Percentiles rank a stretch among this genome's conserved stretches.
phyloP scores from a whole-genome alignment of 441 rosid species.

The Hura crepitans region DNA sequence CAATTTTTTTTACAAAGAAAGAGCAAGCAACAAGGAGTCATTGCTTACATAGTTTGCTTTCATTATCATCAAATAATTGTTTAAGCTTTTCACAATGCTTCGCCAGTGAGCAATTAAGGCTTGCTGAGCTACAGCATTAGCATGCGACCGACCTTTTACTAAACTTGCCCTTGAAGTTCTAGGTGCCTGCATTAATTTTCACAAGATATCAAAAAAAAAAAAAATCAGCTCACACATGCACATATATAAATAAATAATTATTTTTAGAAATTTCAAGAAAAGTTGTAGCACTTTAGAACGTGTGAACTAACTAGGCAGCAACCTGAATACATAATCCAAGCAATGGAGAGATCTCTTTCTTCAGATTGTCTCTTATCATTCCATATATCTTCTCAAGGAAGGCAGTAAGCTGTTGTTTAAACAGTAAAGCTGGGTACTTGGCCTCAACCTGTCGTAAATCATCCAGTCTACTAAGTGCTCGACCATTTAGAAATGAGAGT shows the following conservation, averaged over 20 bases:
- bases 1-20: no score
- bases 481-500: conserved; percentile 68
- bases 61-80: conserved; percentile 78
- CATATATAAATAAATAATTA: neutral
- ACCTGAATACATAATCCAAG: conserved; percentile 99
- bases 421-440: conserved; percentile 96
- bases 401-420: conserved; percentile 98
- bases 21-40: neutral
- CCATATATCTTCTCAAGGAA: conserved; percentile 98
- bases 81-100: conserved; percentile 95
- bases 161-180: conserved; percentile 99
- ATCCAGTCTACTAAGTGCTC: conserved; percentile 59
- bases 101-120: conserved; percentile 98
- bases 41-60: conserved; percentile 79
- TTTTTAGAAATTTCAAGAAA: neutral
- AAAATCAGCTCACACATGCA: conserved; percentile 8
- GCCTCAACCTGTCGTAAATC: conserved; percentile 92
- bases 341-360: conserved; percentile 97
- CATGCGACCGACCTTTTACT: conserved; percentile 94
- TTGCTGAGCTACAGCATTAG: conserved; percentile 82
- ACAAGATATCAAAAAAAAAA: neutral
- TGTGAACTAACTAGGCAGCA: no score
- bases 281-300: no score
- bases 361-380: conserved; percentile 98
- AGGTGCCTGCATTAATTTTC: conserved; percentile 63